These are phyloP conservation scores for Aspergillus pseudoglaucus DNA, from an alignment of 2,329 filamentous ascomycete genomes.

Conservation along the genomic window DNA sequence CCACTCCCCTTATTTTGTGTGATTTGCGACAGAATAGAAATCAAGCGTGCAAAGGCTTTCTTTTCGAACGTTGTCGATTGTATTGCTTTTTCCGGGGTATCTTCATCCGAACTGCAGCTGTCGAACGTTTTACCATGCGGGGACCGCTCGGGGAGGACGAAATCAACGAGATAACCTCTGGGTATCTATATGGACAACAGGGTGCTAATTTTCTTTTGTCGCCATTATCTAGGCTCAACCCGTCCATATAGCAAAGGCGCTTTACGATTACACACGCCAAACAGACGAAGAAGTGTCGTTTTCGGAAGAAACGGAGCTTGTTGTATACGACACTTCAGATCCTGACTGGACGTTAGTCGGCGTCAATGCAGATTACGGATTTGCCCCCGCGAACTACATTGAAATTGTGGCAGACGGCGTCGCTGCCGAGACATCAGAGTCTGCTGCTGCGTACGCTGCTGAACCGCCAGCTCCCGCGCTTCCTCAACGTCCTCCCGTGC, in stretches of 20 bases:
- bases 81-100: background rate
- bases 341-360: slow-evolving; percentile 96
- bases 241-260: slow-evolving; percentile 68
- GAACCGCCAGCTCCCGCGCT: slow-evolving; percentile 16
- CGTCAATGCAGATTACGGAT: slow-evolving; percentile 77
- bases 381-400: slow-evolving; percentile 94
- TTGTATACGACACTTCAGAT: slow-evolving; percentile 84
- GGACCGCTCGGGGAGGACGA: background rate
- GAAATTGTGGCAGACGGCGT: slow-evolving; percentile 54
- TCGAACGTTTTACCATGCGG: background rate
- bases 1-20: background rate
- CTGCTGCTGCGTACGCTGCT: slow-evolving; percentile 5
- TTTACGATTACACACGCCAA: slow-evolving; percentile 96
- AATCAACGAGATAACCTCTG: background rate
- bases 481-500: slow-evolving; percentile 16
- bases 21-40: background rate
- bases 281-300: slow-evolving; percentile 98
- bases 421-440: slow-evolving; percentile 33
- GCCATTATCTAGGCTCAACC: slow-evolving; percentile 52
- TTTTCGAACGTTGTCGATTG: background rate
- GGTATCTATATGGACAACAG: background rate
- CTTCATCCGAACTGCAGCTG: background rate
- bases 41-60: background rate
- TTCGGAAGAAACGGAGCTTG: slow-evolving; percentile 73
- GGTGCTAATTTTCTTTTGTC: background rate